phyloP scores from a whole-genome alignment of 345 rosid species.

The Raphanus raphanistrum region DNA sequence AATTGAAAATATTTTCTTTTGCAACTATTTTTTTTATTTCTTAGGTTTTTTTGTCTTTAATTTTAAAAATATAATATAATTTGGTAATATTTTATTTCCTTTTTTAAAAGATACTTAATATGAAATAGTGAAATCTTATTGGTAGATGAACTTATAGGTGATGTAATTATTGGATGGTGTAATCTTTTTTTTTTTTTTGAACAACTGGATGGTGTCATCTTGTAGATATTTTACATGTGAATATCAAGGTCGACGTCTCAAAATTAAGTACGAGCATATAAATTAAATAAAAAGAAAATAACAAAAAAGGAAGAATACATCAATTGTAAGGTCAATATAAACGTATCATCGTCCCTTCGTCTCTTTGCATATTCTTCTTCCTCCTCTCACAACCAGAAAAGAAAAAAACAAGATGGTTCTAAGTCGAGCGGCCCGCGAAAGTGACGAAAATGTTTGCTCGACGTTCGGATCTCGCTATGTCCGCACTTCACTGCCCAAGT shows the following conservation, averaged over 20 bases:
- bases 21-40: too few species aligned
- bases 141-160: too few species aligned
- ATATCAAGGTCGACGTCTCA: neutral
- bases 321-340: conserved; percentile 36
- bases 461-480: conserved; percentile 82
- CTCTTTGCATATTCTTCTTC: conserved; percentile 15
- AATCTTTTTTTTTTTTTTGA: too few species aligned
- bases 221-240: neutral
- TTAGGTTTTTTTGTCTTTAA: too few species aligned
- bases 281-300: neutral
- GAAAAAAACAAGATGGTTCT: conserved; percentile 45
- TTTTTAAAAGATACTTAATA: too few species aligned
- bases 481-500: conserved; percentile 62
- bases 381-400: neutral
- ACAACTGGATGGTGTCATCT: neutral
- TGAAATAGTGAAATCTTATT: too few species aligned
- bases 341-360: conserved; percentile 8
- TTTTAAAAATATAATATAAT: too few species aligned
- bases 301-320: neutral
- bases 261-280: neutral
- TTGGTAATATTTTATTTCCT: too few species aligned
- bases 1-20: too few species aligned
- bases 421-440: conserved; percentile 26
- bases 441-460: conserved; percentile 45
- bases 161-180: too few species aligned